Evolutionary conservation across 169 alveolate genomes (phyloP).

Genomic region (Babesia microti): DNA sequence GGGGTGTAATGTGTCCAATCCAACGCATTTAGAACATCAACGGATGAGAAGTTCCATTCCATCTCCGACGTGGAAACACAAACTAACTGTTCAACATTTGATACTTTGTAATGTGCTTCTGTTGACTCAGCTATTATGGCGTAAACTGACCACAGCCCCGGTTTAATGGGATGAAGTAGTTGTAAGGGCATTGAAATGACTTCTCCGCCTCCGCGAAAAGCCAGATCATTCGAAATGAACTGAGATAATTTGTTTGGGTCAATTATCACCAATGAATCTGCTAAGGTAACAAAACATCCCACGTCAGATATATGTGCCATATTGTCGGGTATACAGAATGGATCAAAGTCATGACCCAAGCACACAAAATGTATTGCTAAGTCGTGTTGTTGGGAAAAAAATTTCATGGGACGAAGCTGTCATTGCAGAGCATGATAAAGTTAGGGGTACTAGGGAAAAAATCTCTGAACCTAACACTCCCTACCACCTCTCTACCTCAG

Average conservation of each 20-base stretch:
- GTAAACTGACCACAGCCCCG: conserved; percentile 24
- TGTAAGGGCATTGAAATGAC: too few relatives aligned
- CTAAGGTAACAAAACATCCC: conserved; percentile 18
- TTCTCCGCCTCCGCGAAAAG: background rate
- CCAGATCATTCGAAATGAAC: conserved; percentile 2
- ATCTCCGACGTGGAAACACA: conserved; percentile 4
- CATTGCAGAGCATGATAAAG: conserved; percentile 70
- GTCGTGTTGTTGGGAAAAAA: conserved; percentile 12
- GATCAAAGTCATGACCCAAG: background rate
- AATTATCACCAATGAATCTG: conserved; percentile 15
- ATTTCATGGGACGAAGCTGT: conserved; percentile 70
- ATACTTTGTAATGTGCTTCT: conserved; percentile 9
- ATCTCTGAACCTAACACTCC: conserved; percentile 71
- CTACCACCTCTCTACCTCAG: conserved; percentile 50
- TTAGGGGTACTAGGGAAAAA: conserved; percentile 66
- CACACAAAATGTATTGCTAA: background rate
- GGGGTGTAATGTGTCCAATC: conserved; percentile 8
- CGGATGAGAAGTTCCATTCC: conserved; percentile 2
- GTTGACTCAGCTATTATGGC: conserved; percentile 16
- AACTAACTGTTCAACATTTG: conserved; percentile 3
- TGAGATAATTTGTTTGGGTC: conserved; percentile 10
- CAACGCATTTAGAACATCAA: conserved; percentile 4
- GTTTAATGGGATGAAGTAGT: background rate
- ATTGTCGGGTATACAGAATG: background rate
- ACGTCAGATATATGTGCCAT: conserved; percentile 13